phyloP scores from a whole-genome alignment of 306 rosid species.

The Vicia sativa region DNA sequence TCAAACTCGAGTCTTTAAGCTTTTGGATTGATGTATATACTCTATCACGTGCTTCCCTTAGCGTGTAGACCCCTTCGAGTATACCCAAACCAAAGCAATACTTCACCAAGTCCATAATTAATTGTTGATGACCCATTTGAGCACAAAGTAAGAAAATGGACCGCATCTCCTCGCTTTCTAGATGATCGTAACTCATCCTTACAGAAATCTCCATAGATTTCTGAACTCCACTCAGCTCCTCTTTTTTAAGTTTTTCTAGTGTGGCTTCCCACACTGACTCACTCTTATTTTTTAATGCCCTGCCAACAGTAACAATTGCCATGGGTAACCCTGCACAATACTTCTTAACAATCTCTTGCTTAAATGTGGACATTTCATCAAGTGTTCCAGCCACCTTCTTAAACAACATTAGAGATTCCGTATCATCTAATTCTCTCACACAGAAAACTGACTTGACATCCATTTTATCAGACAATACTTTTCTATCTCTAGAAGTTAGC shows the following conservation, averaged over 20 bases:
- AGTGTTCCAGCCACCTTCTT: neutral
- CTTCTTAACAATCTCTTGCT: conserved; percentile 2
- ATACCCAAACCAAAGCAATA: conserved; percentile 21
- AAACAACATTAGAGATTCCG: conserved; percentile 30
- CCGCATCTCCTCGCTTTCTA: conserved; percentile 19
- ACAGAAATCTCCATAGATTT: conserved; percentile 16
- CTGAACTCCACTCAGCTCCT: conserved; percentile 6
- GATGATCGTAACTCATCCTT: conserved; percentile 31
- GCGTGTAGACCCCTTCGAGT: conserved; percentile 23
- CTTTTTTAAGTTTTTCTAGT: conserved; percentile 24
- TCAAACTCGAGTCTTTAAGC: conserved; percentile 25
- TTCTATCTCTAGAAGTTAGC: neutral
- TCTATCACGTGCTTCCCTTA: conserved; percentile 15
- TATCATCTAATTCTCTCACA: neutral
- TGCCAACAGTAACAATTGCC: conserved; percentile 28
- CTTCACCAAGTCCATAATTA: conserved; percentile 31
- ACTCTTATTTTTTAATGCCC: conserved; percentile 21
- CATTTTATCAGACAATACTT: conserved; percentile 27
- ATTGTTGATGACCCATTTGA: conserved; percentile 29
- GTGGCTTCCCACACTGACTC: conserved; percentile 13
- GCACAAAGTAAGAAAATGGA: conserved; percentile 28
- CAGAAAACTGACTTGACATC: conserved; percentile 13
- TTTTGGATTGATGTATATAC: conserved; percentile 6
- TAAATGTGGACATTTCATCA: neutral
- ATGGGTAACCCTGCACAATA: conserved; percentile 31